A percentile compares a stretch with the other conserved stretches of the same genome.
Evolutionary conservation across 441 rosid genomes (phyloP).

Genomic region (Macaranga tanarius): DNA sequence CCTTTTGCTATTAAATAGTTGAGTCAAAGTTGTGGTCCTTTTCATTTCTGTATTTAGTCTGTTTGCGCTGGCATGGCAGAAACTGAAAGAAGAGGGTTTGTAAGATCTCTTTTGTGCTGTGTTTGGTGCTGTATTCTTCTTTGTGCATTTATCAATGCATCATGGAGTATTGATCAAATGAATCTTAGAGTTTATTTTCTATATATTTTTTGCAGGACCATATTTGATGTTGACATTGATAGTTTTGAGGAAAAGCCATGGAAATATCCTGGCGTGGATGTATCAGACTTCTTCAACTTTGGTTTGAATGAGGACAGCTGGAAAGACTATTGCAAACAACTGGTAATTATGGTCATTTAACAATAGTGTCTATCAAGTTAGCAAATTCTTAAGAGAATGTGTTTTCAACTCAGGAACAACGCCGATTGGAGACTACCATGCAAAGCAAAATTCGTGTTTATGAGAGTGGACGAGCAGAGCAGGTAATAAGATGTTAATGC

Average conservation of each 20-base stretch:
- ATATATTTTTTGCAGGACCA: conserved; percentile 58
- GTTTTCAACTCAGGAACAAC: conserved; percentile 65
- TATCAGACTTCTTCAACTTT: conserved; percentile 87
- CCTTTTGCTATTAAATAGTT: neutral
- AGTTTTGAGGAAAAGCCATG: conserved; percentile 95
- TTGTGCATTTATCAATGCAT: neutral
- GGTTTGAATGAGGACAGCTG: conserved; percentile 94
- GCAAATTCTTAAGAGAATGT: conserved; percentile 28
- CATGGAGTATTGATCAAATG: neutral
- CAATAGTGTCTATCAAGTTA: conserved; percentile 24
- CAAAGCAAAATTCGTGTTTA: conserved; percentile 98
- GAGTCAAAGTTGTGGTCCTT: neutral
- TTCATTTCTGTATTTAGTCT: neutral
- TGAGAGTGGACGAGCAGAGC: conserved; percentile 92
- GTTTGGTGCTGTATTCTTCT: neutral
- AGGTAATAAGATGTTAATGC: conserved; percentile 48
- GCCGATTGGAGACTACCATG: conserved; percentile 85
- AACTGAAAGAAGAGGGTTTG: neutral
- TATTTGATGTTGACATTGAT: conserved; percentile 91
- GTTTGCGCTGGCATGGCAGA: neutral
- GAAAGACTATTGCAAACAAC: conserved; percentile 94
- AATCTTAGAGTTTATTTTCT: conserved; percentile 6
- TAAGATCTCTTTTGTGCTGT: neutral
- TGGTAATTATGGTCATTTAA: conserved; percentile 53
- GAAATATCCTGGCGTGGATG: conserved; percentile 80